A percentile compares a stretch with the other conserved stretches of the same genome.
phyloP scores from a whole-genome alignment of 306 rosid genomes.

The Acacia melanoxylon region DNA sequence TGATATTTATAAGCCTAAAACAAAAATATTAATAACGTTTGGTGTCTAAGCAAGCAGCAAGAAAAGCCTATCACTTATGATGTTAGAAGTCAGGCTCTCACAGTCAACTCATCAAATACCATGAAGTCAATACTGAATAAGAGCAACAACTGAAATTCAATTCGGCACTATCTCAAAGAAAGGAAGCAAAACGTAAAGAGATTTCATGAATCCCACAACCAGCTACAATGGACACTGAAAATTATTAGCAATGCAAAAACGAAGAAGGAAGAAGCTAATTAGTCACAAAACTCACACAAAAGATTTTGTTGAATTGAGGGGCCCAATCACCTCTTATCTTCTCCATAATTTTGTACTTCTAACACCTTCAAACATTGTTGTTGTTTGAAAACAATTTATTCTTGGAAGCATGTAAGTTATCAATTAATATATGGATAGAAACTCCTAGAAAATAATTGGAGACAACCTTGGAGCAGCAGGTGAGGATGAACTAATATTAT shows the following conservation, averaged over 20 bases:
- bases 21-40: neutral
- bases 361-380: too few species aligned
- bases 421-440: neutral
- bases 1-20: neutral
- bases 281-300: constrained; percentile 66
- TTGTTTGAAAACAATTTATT: too few species aligned
- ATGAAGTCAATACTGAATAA: constrained; percentile 22
- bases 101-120: constrained; percentile 29
- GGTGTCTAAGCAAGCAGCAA: neutral
- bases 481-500: too few species aligned
- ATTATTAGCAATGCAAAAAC: neutral
- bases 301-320: too few species aligned
- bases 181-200: neutral
- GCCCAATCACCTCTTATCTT: too few species aligned
- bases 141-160: constrained; percentile 2
- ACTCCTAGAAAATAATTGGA: neutral
- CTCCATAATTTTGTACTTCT: too few species aligned
- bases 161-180: neutral
- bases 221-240: neutral
- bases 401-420: neutral
- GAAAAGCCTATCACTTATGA: neutral
- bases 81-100: neutral
- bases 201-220: constrained; percentile 23
- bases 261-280: neutral
- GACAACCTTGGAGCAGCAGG: neutral